Evolutionary conservation across 2,329 filamentous ascomycete genomes (phyloP), one percentile per base, ranked within the genome.

Genomic region (Stagonosporopsis vannaccii): DNA sequence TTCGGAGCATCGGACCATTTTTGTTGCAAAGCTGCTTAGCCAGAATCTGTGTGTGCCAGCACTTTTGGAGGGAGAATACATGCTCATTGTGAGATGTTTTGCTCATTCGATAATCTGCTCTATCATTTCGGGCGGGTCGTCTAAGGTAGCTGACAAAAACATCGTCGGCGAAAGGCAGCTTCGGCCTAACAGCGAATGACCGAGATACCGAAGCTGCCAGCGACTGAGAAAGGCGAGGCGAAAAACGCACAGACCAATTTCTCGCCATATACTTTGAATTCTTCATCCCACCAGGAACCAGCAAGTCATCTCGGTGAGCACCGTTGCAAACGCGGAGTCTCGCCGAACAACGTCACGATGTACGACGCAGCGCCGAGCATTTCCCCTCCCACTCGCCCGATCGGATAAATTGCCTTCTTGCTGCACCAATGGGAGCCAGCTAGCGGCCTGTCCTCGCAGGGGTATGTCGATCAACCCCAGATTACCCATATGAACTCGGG

Each of bases 391-490:
- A 19, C 20, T 26, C 15, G 42, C 45, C 19, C 42, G 35, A 23
- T 22, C 52, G 52, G 52, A 50, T 4, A 36, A 56, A 50, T 25
- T 50, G 28, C 17, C n/a, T 13, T 20, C 3, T 22, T 6, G 22
- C 46, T 45, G 41, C 52, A 41, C 52, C 52, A 56, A 56, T 56
- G 15, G 45, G 32, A 28, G 6, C 30, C 1, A 30, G 32, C 49
- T n/a, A 28, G 9, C 28, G 28, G 25, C 40, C 6, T 32, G 15
- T 11, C 35, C 8, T 42, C 13, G 25, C 33, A 28, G 8, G 33
- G 22, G 33, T 11, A 41, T 25, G 46, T 41, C 22, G 41, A 50
- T 50, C 40, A 28, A 44, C 45, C 35, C 35, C 45, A 35, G 45
- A 15, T 40, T 40, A 41, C 33, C 46, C 39, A 50, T 41, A 50